A percentile compares a stretch with the other conserved stretches of the same genome.
phyloP scores from a whole-genome alignment of 2,329 filamentous ascomycete genomes.

The Xylariaceae sp. region DNA sequence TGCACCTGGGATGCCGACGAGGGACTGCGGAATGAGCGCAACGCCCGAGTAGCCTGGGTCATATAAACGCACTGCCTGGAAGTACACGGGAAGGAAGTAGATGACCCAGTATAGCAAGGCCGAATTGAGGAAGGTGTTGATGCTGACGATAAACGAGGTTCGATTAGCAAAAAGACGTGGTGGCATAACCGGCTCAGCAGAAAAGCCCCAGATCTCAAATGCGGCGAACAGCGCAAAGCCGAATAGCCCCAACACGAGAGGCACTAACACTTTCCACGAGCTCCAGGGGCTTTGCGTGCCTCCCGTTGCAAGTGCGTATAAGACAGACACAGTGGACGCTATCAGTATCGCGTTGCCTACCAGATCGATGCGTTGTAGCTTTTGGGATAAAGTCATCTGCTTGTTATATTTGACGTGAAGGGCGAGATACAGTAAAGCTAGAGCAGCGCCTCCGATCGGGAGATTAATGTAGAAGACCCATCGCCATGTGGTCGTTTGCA shows the following conservation, averaged over 20 bases:
- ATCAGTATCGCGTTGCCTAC: slow-evolving; percentile 12
- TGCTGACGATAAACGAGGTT: slow-evolving; percentile 37
- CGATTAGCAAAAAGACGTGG: slow-evolving; percentile 46
- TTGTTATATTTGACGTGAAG: slow-evolving; percentile 11
- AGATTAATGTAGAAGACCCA: slow-evolving; percentile 20
- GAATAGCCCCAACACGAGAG: slow-evolving; percentile 15
- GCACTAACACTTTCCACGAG: slow-evolving; percentile 15
- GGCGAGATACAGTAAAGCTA: not conserved
- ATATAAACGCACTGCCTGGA: slow-evolving; percentile 41
- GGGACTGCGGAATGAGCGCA: slow-evolving; percentile 23
- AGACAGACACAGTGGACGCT: slow-evolving; percentile 10
- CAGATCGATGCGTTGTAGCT: slow-evolving; percentile 12
- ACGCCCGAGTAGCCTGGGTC: slow-evolving; percentile 32
- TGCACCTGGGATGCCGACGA: slow-evolving; percentile 19
- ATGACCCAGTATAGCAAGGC: slow-evolving; percentile 39
- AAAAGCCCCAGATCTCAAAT: not conserved
- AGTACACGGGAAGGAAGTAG: slow-evolving; percentile 48
- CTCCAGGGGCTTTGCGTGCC: slow-evolving; percentile 7
- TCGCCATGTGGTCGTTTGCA: slow-evolving; percentile 8
- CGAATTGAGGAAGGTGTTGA: slow-evolving; percentile 41
- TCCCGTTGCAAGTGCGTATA: slow-evolving; percentile 20
- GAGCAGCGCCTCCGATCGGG: slow-evolving; percentile 1
- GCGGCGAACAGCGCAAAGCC: slow-evolving; percentile 12
- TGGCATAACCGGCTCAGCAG: slow-evolving; percentile 43
- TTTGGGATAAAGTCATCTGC: slow-evolving; percentile 7